These are phyloP conservation scores for Endotrypanum monterogeii DNA, from an alignment of 208 protist genomes.

Conservation along the genomic window DNA sequence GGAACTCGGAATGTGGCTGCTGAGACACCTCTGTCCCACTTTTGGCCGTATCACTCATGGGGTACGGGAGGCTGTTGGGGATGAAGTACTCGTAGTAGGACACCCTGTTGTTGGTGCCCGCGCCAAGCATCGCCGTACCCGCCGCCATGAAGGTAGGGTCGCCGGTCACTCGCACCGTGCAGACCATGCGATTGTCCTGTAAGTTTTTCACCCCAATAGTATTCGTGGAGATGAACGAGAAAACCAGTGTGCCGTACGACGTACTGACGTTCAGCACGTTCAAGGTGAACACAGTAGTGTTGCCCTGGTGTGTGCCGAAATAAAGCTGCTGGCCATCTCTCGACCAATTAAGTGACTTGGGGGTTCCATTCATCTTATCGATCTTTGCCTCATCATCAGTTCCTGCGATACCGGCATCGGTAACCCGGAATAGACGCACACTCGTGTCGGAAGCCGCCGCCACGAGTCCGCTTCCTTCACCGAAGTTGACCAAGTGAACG, in stretches of 20 bases:
- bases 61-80: conserved; percentile 42
- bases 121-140: conserved; percentile 82
- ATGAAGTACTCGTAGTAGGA: conserved; percentile 88
- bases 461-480: conserved; percentile 48
- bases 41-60: conserved; percentile 8
- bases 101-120: conserved; percentile 78
- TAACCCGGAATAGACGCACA: conserved; percentile 59
- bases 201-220: conserved; percentile 88
- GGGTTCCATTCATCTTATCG: conserved; percentile 13
- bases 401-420: conserved; percentile 44
- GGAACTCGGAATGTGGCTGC: conserved; percentile 38
- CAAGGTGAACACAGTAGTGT: conserved; percentile 78
- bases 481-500: conserved; percentile 48
- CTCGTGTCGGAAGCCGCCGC: conserved; percentile 49
- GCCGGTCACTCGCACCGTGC: conserved; percentile 73
- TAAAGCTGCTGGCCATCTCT: conserved; percentile 91
- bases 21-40: conserved; percentile 18
- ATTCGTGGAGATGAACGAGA: conserved; percentile 86
- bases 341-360: conserved; percentile 59
- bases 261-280: conserved; percentile 81
- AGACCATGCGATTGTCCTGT: conserved; percentile 62
- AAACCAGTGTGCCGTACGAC: conserved; percentile 67
- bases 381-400: conserved; percentile 29
- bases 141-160: conserved; percentile 89
- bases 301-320: conserved; percentile 72